A percentile compares a stretch with the other conserved stretches of the same genome.
phyloP scores from a whole-genome alignment of 129 eudicot species.

The Calendula officinalis region DNA sequence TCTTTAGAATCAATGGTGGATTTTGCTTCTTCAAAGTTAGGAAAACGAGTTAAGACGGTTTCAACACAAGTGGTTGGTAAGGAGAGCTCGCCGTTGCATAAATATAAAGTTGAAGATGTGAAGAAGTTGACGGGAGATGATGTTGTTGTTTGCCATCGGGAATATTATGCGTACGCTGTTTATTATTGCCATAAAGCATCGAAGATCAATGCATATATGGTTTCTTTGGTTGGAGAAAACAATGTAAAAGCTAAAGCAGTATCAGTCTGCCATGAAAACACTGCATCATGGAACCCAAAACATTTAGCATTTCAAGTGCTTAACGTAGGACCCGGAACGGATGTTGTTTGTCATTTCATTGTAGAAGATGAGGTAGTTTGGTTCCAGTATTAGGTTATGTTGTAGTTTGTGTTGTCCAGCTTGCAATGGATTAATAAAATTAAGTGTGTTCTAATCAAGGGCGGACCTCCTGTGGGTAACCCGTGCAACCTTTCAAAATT shows the following conservation, averaged over 20 bases:
- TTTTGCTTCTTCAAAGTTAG: neutral
- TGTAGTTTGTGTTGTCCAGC: neutral
- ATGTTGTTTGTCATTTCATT: conserved; percentile 12
- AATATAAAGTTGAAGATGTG: conserved; percentile 5
- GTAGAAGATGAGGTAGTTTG: conserved; percentile 3
- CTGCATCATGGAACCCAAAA: conserved; percentile 4
- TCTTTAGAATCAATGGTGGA: conserved; percentile 9
- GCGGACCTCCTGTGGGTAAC: too few species aligned
- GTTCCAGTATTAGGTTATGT: neutral
- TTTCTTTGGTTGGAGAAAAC: conserved; percentile 12
- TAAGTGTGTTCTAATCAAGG: neutral
- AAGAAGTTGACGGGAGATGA: conserved; percentile 2
- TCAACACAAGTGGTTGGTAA: conserved; percentile 9
- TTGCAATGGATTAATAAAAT: neutral
- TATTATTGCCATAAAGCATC: conserved; percentile 3
- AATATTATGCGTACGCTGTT: neutral
- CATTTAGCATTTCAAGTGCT: conserved; percentile 14
- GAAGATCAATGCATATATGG: conserved; percentile 5
- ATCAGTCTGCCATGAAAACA: conserved; percentile 6
- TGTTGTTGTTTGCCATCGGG: conserved; percentile 11
- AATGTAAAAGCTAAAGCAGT: neutral
- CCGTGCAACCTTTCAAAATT: too few species aligned
- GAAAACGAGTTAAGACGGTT: neutral
- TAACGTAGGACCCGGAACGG: neutral
- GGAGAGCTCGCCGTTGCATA: neutral